A percentile compares a stretch with the other conserved stretches of the same genome.
Evolutionary conservation across 2,329 filamentous ascomycete genomes (phyloP).

Genomic region (Chlorencoelia australis): DNA sequence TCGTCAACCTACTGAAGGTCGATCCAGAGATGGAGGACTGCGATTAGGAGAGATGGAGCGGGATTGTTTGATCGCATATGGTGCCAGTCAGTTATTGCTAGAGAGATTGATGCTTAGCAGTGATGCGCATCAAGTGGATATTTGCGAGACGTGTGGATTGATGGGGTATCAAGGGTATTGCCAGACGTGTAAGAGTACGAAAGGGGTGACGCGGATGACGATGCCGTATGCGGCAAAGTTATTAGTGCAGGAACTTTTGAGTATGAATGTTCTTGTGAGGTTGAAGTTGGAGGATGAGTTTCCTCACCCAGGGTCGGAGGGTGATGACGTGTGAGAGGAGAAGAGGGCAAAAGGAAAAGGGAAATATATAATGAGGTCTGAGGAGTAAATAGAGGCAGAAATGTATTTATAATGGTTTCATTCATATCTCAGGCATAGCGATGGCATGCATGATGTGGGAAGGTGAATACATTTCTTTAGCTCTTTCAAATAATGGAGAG

Average conservation of each 20-base stretch:
- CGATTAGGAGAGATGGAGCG: slow-evolving; percentile 98
- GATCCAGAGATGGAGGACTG: slow-evolving; percentile 83
- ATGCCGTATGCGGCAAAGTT: slow-evolving; percentile 98
- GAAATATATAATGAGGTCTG: too few species aligned
- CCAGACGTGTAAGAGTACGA: slow-evolving; percentile 78
- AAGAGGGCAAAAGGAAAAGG: too few species aligned
- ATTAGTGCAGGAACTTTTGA: slow-evolving; percentile 88
- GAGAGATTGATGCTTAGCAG: slow-evolving; percentile 93
- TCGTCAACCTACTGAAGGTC: slow-evolving; percentile 90
- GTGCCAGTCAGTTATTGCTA: slow-evolving; percentile 80
- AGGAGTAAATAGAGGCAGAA: too few species aligned
- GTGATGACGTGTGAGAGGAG: background rate
- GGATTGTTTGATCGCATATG: slow-evolving; percentile 95
- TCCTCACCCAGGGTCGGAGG: slow-evolving; percentile 34
- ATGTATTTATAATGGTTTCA: too few species aligned
- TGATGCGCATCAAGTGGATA: slow-evolving; percentile 82
- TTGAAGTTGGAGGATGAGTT: slow-evolving; percentile 93
- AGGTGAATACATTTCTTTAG: too few species aligned
- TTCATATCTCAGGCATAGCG: too few species aligned
- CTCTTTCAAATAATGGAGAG: too few species aligned
- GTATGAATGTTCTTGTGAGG: slow-evolving; percentile 96
- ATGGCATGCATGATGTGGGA: too few species aligned
- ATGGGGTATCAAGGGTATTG: slow-evolving; percentile 96
- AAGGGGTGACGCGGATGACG: slow-evolving; percentile 80
- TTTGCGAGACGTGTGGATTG: slow-evolving; percentile 87